These are phyloP conservation scores for Cephalotrichum gorgonifer DNA, from an alignment of 2,329 filamentous ascomycete genomes.

Conservation along the genomic window DNA sequence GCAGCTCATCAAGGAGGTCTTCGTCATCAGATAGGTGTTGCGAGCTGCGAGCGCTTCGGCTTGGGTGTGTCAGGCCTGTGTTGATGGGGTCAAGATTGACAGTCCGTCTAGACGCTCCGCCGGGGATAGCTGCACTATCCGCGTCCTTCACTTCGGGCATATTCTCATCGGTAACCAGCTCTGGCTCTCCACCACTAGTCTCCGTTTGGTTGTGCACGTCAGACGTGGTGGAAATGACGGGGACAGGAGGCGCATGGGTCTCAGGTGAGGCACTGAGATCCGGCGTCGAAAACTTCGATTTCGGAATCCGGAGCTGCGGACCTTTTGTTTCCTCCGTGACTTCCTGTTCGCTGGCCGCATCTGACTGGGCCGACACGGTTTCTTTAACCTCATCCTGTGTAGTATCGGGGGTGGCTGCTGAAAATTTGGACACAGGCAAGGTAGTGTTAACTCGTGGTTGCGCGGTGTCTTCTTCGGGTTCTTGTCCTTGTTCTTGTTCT, in stretches of 20 bases:
- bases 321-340: neutral
- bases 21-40: slow-evolving; percentile 58
- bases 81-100: slow-evolving; percentile 42
- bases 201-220: too few species aligned
- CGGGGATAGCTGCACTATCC: slow-evolving; percentile 16
- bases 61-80: slow-evolving; percentile 30
- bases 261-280: slow-evolving; percentile 13
- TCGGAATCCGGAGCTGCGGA: slow-evolving; percentile 16
- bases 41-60: neutral
- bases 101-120: slow-evolving; percentile 23
- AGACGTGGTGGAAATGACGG: neutral
- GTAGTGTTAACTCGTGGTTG: neutral
- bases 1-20: slow-evolving; percentile 74
- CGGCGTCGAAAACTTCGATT: slow-evolving; percentile 33
- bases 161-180: neutral
- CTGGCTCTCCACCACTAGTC: neutral
- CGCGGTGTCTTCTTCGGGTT: slow-evolving; percentile 1
- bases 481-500: neutral
- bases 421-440: neutral
- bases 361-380: neutral
- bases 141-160: slow-evolving; percentile 12
- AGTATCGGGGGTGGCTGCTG: slow-evolving; percentile 4
- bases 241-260: neutral
- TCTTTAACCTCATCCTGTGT: slow-evolving; percentile 5
- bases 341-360: neutral